Percentiles rank a stretch among this genome's conserved stretches.
Evolutionary conservation across 2,329 filamentous ascomycete genomes (phyloP).

Genomic region (Blumeria graminis): DNA sequence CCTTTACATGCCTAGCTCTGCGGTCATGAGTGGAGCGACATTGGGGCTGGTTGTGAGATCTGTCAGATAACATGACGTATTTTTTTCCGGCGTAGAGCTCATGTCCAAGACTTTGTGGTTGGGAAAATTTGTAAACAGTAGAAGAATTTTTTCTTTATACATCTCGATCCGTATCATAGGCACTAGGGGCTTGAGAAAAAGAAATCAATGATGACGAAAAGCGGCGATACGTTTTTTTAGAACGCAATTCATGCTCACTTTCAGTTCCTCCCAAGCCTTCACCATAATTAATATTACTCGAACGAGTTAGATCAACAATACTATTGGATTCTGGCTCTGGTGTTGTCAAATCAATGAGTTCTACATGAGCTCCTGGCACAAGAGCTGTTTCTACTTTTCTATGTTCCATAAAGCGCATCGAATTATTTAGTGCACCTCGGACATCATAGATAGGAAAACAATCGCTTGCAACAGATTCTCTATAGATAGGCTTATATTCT

Average conservation of each 20-base stretch:
- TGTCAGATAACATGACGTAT: no score
- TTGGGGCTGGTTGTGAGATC: no score
- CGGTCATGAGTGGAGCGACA: no score
- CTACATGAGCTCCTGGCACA: neutral
- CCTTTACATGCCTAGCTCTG: no score
- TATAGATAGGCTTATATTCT: slow-evolving; percentile 2
- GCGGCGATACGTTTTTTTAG: slow-evolving; percentile 4
- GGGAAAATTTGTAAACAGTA: slow-evolving; percentile 8
- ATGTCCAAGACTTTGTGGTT: no score
- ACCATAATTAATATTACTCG: no score
- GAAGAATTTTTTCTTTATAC: slow-evolving; percentile 8
- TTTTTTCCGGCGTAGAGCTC: no score
- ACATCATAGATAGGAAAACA: slow-evolving; percentile 11
- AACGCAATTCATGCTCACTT: neutral
- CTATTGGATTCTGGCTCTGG: neutral
- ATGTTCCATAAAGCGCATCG: slow-evolving; percentile 4
- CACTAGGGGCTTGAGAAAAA: slow-evolving; percentile 8
- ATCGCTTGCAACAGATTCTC: slow-evolving; percentile 6
- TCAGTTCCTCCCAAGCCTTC: neutral
- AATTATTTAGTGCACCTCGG: slow-evolving; percentile 4
- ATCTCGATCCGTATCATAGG: slow-evolving; percentile 7
- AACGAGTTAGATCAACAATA: neutral
- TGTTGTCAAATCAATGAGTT: neutral
- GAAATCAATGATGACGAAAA: slow-evolving; percentile 7
- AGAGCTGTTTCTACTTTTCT: slow-evolving; percentile 5